These are phyloP conservation scores for Sutorius eximius DNA, from an alignment of 1,284 basidiomycete species.

Conservation along the genomic window DNA sequence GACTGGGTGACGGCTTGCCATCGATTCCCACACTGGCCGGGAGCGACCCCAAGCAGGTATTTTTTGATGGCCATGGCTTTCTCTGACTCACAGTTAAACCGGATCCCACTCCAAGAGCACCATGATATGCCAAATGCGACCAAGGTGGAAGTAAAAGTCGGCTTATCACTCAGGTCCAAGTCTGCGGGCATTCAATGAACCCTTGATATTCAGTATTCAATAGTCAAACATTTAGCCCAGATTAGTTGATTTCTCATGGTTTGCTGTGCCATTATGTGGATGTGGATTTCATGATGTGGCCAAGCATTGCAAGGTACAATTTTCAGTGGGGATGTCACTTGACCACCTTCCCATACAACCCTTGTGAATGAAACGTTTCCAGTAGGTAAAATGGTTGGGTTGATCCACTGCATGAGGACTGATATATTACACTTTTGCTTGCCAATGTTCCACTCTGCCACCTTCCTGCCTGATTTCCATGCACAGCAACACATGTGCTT, in stretches of 20 bases:
- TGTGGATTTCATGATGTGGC: not conserved
- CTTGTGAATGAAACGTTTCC: not conserved
- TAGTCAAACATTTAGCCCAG: not conserved
- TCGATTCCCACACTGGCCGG: no score
- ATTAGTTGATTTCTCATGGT: not conserved
- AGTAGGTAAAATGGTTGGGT: not conserved
- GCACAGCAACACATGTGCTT: not conserved
- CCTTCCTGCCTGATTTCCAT: not conserved
- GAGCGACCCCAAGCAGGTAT: no score
- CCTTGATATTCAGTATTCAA: not conserved
- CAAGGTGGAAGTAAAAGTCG: not conserved
- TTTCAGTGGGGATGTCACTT: not conserved
- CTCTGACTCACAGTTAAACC: not conserved
- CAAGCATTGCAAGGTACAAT: not conserved
- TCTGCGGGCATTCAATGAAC: not conserved
- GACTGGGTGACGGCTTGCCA: no score
- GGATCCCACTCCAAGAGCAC: not conserved
- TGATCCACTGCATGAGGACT: not conserved
- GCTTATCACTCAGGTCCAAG: not conserved
- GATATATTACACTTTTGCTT: not conserved
- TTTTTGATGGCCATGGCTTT: not conserved
- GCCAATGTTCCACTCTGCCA: not conserved
- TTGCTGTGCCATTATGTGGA: not conserved
- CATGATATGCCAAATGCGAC: not conserved
- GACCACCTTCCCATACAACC: no score